Evolutionary conservation across 208 protist genomes (phyloP).

Genomic region (Baffinella frigidus): DNA sequence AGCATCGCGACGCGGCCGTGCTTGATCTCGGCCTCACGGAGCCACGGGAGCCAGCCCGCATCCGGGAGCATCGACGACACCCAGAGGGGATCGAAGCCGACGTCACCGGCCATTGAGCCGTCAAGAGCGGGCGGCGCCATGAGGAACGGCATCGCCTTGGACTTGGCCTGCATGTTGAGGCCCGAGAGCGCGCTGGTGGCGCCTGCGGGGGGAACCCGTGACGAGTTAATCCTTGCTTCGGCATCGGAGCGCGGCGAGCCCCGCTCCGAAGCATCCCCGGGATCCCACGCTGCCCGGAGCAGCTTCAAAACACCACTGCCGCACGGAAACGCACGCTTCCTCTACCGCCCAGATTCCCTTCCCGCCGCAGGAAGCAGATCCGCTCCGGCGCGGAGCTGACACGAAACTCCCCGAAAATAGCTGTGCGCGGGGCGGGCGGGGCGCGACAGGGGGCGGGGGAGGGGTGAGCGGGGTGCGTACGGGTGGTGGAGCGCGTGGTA

Average conservation of each 20-base stretch:
- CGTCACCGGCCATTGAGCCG: constrained; percentile 47
- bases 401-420: too few relatives aligned
- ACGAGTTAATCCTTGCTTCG: too few relatives aligned
- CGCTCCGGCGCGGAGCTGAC: not conserved
- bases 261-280: not conserved
- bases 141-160: constrained; percentile 61
- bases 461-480: too few relatives aligned
- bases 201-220: too few relatives aligned
- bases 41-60: constrained; percentile 8
- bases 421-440: too few relatives aligned
- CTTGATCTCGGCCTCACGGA: constrained; percentile 67
- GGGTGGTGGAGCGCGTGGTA: not conserved
- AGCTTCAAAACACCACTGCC: not conserved
- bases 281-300: not conserved
- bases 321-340: not conserved
- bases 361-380: not conserved
- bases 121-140: constrained; percentile 41
- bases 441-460: too few relatives aligned
- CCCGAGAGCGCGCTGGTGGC: constrained; percentile 1
- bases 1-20: constrained; percentile 65
- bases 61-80: constrained; percentile 39
- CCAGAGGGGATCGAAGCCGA: constrained; percentile 62
- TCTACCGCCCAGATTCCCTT: not conserved
- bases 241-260: too few relatives aligned
- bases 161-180: constrained; percentile 55